These are phyloP conservation scores for Nicotiana sylvestris DNA, from an alignment of 257 asterid species.

Conservation along the genomic window DNA sequence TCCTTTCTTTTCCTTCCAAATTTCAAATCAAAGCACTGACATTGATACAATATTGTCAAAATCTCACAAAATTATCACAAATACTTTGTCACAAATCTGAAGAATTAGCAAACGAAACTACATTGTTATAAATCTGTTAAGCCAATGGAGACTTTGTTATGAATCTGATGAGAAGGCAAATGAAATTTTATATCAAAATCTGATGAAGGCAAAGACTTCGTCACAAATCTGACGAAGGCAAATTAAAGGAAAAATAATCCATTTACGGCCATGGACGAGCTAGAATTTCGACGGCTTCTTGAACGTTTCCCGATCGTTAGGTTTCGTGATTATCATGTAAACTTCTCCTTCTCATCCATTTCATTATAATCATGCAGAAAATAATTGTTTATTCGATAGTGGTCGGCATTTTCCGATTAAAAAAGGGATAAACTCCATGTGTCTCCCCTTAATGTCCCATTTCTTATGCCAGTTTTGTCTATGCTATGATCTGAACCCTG, in stretches of 20 bases:
- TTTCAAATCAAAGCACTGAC: too few relatives aligned
- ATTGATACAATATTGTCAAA: too few relatives aligned
- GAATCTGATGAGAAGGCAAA: neutral
- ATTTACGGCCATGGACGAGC: conserved; percentile 38
- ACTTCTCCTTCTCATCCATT: neutral
- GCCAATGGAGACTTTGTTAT: neutral
- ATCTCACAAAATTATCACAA: too few relatives aligned
- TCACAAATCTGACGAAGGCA: neutral
- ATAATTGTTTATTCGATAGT: neutral
- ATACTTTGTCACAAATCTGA: neutral
- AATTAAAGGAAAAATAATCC: neutral
- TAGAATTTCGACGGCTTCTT: conserved; percentile 55
- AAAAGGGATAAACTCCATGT: too few relatives aligned
- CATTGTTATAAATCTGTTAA: neutral
- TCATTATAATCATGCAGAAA: neutral
- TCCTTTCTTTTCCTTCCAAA: too few relatives aligned
- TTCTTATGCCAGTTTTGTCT: neutral
- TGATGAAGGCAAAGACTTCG: neutral
- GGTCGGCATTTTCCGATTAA: neutral
- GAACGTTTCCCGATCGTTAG: conserved; percentile 73
- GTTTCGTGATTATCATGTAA: conserved; percentile 62
- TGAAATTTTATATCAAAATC: neutral
- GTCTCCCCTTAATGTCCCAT: neutral
- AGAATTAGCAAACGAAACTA: neutral
- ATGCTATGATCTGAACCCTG: too few relatives aligned